Conservation (phyloP, 2,329 filamentous ascomycete species). For the Phoma herbarum region DNA sequence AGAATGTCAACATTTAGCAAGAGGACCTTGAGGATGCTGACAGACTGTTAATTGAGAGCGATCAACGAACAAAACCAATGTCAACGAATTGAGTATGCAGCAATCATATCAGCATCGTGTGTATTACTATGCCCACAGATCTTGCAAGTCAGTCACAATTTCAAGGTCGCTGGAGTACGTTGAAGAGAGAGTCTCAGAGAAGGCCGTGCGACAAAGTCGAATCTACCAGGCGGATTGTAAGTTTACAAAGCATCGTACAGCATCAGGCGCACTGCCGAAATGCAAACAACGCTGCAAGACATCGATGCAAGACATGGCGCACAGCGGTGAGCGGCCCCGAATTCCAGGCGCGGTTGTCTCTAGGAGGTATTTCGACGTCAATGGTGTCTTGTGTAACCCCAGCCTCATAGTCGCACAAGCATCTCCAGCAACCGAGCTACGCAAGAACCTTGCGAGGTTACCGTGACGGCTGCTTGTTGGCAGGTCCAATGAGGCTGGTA, state of each 20-base stretch:
- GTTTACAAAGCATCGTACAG: neutral
- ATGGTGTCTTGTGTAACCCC: conserved; percentile 15
- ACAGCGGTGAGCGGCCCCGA: conserved; percentile 1
- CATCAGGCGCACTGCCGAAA: neutral
- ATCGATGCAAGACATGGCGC: neutral
- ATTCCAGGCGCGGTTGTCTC: conserved; percentile 8
- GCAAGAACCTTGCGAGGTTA: neutral
- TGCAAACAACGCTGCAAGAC: neutral
- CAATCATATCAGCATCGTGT: neutral
- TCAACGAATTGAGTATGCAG: neutral
- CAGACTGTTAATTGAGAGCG: neutral
- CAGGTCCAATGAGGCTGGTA: conserved; percentile 7
- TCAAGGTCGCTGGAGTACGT: neutral
- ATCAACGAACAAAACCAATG: neutral
- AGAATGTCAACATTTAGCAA: neutral
- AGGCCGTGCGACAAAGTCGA: neutral
- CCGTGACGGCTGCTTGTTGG: neutral
- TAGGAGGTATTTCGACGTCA: neutral
- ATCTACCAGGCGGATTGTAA: neutral
- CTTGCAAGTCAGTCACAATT: neutral
- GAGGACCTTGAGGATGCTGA: neutral
- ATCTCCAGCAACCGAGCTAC: conserved; percentile 10
- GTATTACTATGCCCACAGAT: neutral
- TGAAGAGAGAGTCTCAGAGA: neutral
- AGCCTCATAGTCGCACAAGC: conserved; percentile 13